These are phyloP conservation scores for Gaultheria prostrata DNA, from an alignment of 148 eudicot species.

Conservation along the genomic window DNA sequence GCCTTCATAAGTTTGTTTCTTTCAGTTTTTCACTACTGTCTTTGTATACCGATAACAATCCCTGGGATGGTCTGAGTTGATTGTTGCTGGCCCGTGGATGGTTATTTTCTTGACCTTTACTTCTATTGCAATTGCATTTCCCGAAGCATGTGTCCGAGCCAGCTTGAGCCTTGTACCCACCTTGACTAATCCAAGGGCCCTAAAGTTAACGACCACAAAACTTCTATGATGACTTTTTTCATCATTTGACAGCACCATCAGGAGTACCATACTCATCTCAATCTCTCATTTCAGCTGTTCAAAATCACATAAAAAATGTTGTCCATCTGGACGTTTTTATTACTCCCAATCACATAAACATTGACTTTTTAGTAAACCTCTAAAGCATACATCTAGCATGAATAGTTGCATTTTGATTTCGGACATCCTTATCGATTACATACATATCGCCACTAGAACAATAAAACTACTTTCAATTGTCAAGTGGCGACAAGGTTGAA, in stretches of 20 bases:
- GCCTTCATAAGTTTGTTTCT: background rate
- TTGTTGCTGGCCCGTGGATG: background rate
- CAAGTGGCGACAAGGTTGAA: background rate
- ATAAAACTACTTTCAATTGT: background rate
- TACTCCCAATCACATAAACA: no score
- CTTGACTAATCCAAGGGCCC: no score
- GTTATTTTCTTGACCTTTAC: background rate
- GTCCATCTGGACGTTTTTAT: background rate
- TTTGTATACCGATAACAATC: constrained; percentile 13
- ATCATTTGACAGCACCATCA: background rate
- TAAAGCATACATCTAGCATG: no score
- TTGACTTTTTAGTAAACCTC: no score
- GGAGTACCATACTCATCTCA: background rate
- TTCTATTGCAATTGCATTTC: background rate
- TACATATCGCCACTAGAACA: background rate
- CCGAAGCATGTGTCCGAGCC: background rate
- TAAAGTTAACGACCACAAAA: no score
- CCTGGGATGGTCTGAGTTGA: background rate
- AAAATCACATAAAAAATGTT: no score
- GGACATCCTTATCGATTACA: background rate
- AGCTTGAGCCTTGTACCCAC: no score
- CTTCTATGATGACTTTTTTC: no score
- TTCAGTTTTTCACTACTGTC: background rate
- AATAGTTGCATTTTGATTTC: background rate
- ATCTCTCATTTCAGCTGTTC: no score